Evolutionary conservation across 2,329 filamentous ascomycete genomes (phyloP), one percentile per base, ranked within the genome.

Genomic region (Pyricularia sp.): DNA sequence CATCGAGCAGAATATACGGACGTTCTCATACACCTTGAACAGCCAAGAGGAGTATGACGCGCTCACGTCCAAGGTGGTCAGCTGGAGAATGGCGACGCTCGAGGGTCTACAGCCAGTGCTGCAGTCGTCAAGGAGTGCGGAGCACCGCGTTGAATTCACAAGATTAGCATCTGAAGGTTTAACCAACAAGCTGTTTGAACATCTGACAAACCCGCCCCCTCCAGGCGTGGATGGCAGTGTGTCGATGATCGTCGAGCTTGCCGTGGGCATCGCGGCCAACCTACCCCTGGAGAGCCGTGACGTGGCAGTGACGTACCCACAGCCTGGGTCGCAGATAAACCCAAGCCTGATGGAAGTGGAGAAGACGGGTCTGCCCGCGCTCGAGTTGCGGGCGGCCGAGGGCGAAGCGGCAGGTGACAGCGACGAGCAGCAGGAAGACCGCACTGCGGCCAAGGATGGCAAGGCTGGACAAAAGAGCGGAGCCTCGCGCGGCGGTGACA

Each of bases 31-130:
- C 70, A 87, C 88, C 17, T 83, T 91, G 72, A 89, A 85, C 73
- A 94, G 90, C 69, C 88, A 92, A 68, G 94, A 97, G 76, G 94
- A 98, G 76, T 92, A 91, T 73, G 93, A 98, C 68, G 93, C 94
- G 1, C 85, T 97, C 69, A 92, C 92, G 26, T 88, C 90, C 64
- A 97, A 97, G 79, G 88, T 98, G 64, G 89, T 97, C 70, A 92
- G 91, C 76, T 99, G 95, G 95, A 89, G 95, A 70, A 88, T 98
- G 80, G 90, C 94, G 3, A 99, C 95, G 2, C 83, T 98, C 20
- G 95, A 99, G 75, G 95, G 94, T n/a, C 83, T 99, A 23, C 86
- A 90, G 71, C 88, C 91, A 68, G 78, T 86, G 50, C 84, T 98
- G 23, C 84, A 86, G 69, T 88, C 90, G 4, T 81, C 87, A 0